phyloP scores from a whole-genome alignment of 768 basidiomycete species.

The Boletus edulis region DNA sequence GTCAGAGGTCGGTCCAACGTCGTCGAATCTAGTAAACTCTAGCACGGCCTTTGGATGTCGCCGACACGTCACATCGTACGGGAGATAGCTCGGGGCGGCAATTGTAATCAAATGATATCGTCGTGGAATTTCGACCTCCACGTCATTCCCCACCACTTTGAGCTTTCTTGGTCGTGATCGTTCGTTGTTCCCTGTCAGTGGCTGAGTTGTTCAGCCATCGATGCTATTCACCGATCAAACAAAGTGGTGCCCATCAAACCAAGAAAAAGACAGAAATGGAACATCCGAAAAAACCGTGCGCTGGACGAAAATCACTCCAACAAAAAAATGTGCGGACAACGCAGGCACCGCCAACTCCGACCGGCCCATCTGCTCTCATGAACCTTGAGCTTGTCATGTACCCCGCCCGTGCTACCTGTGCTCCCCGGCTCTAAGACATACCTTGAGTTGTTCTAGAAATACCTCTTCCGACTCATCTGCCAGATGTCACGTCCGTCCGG shows the following conservation, averaged over 20 bases:
- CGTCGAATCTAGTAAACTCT: not conserved
- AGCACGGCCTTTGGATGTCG: not conserved
- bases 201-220: not conserved
- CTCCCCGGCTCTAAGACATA: not conserved
- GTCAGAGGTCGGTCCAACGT: not conserved
- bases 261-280: not conserved
- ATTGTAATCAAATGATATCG: no score
- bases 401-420: not conserved
- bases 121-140: no score
- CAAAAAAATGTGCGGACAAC: not conserved
- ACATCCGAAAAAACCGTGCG: not conserved
- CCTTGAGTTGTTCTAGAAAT: not conserved
- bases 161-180: not conserved
- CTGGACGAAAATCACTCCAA: not conserved
- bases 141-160: not conserved
- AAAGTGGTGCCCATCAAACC: not conserved
- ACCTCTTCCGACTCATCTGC: no score
- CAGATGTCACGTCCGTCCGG: no score
- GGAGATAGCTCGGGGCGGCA: no score
- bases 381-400: not conserved
- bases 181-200: not conserved
- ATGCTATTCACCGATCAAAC: constrained; percentile 1
- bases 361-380: no score
- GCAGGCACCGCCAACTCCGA: not conserved
- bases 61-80: not conserved